Evolutionary conservation across 768 basidiomycete species (phyloP).

Genomic region (Filobasidium wieringae): DNA sequence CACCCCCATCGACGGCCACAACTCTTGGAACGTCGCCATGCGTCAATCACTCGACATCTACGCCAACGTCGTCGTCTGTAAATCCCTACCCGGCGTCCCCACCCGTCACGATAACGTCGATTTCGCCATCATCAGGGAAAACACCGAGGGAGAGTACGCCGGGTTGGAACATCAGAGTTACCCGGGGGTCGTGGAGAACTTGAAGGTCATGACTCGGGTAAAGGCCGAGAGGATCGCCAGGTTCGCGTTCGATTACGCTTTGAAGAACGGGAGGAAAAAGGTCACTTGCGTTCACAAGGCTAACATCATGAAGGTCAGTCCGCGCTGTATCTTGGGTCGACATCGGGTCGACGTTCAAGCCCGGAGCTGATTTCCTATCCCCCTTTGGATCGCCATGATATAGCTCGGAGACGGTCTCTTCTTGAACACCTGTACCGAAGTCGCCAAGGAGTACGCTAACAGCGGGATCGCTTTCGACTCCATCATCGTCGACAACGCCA

Average conservation of each 20-base stretch:
- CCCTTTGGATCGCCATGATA: neutral
- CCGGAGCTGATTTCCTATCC: neutral
- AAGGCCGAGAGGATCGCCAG: conserved; percentile 94
- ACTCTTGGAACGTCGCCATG: conserved; percentile 99
- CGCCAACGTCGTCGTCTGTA: conserved; percentile 95
- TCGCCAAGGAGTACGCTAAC: conserved; percentile 92
- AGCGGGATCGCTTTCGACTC: conserved; percentile 85
- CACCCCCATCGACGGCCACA: conserved; percentile 95
- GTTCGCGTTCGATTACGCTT: conserved; percentile 96
- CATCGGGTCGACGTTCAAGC: neutral
- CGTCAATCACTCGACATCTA: conserved; percentile 97
- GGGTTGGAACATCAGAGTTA: conserved; percentile 87
- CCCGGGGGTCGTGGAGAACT: conserved; percentile 93
- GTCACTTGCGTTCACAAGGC: conserved; percentile 99
- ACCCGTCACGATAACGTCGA: conserved; percentile 95
- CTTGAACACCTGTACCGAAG: conserved; percentile 90
- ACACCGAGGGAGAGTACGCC: conserved; percentile 99
- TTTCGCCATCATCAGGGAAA: conserved; percentile 98
- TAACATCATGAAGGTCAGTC: conserved; percentile 82
- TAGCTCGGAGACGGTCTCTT: conserved; percentile 90
- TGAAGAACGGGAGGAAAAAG: conserved; percentile 99
- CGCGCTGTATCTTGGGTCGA: neutral
- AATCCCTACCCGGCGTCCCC: conserved; percentile 88
- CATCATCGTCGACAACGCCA: conserved; percentile 97
- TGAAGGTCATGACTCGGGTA: conserved; percentile 90